Percentiles rank a stretch among this genome's conserved stretches.
These are phyloP conservation scores for Endothia cerciana DNA, from an alignment of 2,329 filamentous ascomycete species.

Conservation along the genomic window DNA sequence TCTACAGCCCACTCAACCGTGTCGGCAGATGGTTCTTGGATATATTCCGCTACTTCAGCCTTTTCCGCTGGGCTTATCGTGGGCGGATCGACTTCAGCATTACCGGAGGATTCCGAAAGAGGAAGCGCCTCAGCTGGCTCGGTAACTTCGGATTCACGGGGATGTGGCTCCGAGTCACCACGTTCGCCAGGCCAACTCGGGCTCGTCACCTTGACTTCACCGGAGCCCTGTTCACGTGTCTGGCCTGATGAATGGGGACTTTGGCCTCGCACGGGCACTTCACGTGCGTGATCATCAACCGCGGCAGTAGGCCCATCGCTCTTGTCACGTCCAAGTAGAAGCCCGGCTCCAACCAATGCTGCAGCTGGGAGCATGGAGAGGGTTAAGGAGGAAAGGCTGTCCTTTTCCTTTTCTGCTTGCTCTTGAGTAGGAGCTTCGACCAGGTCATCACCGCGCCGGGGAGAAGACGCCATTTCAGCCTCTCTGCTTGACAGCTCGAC, in stretches of 20 bases:
- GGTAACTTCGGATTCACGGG: background rate
- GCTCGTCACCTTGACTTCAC: constrained; percentile 1
- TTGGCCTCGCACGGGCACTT: background rate
- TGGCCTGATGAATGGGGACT: background rate
- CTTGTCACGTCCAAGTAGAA: constrained; percentile 32
- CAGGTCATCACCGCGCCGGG: background rate
- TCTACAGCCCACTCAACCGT: constrained; percentile 36
- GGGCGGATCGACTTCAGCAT: background rate
- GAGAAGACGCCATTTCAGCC: background rate
- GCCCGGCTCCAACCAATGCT: constrained; percentile 31
- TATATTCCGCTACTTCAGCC: constrained; percentile 28
- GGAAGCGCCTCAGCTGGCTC: constrained; percentile 2
- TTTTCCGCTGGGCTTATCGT: constrained; percentile 30
- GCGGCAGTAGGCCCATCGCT: background rate
- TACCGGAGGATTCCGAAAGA: background rate
- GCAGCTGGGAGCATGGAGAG: constrained; percentile 32
- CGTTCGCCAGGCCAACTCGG: background rate
- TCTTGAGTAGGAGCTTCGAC: background rate
- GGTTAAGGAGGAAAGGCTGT: constrained; percentile 31
- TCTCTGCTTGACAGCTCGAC: constrained; percentile 4
- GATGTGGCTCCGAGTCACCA: background rate
- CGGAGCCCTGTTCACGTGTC: constrained; percentile 8
- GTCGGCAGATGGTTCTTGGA: constrained; percentile 30
- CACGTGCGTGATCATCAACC: background rate
- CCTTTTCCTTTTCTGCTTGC: background rate